phyloP scores from a whole-genome alignment of 805 yeast species.

The Scheffersomyces lignosus region DNA sequence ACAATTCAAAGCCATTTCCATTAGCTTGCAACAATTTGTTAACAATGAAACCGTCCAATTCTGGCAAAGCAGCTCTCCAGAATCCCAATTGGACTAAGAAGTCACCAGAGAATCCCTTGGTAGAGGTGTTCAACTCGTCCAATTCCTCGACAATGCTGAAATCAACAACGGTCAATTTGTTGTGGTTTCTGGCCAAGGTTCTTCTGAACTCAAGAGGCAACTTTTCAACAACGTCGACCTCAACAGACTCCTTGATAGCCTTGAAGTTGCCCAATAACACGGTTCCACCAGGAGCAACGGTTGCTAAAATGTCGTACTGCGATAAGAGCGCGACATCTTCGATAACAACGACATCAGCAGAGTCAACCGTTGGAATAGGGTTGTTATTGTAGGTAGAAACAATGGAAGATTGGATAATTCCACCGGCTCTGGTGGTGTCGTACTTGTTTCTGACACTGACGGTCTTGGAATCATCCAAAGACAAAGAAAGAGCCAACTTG shows the following conservation, averaged over 20 bases:
- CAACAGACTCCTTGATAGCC: conserved; percentile 36
- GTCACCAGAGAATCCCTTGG: conserved; percentile 69
- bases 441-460: conserved; percentile 62
- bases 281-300: conserved; percentile 56
- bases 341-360: conserved; percentile 65
- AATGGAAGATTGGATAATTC: conserved; percentile 70
- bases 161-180: conserved; percentile 60
- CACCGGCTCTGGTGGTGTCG: conserved; percentile 74
- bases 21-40: conserved; percentile 78
- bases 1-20: conserved; percentile 77
- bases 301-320: conserved; percentile 60
- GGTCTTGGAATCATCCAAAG: conserved; percentile 55
- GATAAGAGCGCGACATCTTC: conserved; percentile 58
- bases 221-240: conserved; percentile 50
- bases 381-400: conserved; percentile 23
- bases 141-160: conserved; percentile 61
- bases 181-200: conserved; percentile 50
- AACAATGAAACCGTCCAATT: conserved; percentile 62
- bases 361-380: conserved; percentile 38
- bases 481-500: conserved; percentile 65
- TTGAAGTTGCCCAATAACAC: conserved; percentile 43
- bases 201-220: conserved; percentile 57
- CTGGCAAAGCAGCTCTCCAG: conserved; percentile 71
- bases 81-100: conserved; percentile 79
- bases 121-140: conserved; percentile 49